phyloP scores from a whole-genome alignment of 257 asterid species.

The Ehretia macrophylla region DNA sequence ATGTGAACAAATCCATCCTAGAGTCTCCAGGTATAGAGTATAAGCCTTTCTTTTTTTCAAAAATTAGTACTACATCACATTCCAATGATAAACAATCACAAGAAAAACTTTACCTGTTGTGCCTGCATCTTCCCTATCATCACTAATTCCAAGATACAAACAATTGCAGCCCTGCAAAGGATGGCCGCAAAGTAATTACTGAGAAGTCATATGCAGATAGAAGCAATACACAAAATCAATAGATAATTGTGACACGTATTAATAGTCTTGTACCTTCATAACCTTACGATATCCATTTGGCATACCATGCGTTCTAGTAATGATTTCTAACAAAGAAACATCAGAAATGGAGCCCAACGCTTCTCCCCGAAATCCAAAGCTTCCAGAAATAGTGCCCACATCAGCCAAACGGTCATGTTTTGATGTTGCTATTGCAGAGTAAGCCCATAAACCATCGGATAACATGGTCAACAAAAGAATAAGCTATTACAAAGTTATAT shows the following conservation, averaged over 20 bases:
- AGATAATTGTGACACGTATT: conserved; percentile 6
- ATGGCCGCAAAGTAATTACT: conserved; percentile 13
- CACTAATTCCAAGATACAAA: conserved; percentile 74
- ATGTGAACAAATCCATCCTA: no score
- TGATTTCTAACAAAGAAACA: conserved; percentile 74
- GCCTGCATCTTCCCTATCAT: conserved; percentile 66
- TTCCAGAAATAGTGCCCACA: conserved; percentile 29
- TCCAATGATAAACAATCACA: not conserved
- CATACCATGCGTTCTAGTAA: conserved; percentile 74
- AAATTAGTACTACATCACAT: not conserved
- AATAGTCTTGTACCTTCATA: conserved; percentile 51
- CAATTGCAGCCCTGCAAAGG: conserved; percentile 59
- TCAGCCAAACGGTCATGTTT: conserved; percentile 41
- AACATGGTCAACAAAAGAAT: conserved; percentile 9
- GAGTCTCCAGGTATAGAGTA: no score
- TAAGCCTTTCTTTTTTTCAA: no score
- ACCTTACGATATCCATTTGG: conserved; percentile 91
- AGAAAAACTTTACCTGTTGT: conserved; percentile 59
- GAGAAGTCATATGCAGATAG: conserved; percentile 1
- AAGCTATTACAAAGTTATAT: conserved; percentile 7
- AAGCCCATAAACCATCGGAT: conserved; percentile 13
- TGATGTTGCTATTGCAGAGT: conserved; percentile 63
- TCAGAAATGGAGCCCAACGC: conserved; percentile 83
- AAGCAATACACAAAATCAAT: not conserved
- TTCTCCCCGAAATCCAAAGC: conserved; percentile 70